Percentiles rank a stretch among this genome's conserved stretches.
phyloP scores from a whole-genome alignment of 192 early-diverging fungal species.

The Piromyces sp. region DNA sequence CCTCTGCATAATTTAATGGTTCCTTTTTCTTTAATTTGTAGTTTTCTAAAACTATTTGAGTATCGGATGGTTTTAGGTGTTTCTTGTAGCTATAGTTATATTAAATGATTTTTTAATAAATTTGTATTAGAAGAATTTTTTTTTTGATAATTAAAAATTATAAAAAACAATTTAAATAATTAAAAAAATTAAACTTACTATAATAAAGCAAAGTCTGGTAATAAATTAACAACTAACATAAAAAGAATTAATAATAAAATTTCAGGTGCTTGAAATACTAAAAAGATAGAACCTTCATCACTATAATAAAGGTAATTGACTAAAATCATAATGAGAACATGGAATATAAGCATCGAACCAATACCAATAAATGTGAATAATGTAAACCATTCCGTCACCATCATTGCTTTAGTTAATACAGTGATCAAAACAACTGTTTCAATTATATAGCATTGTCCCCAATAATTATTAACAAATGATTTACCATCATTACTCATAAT shows the following conservation, averaged over 20 bases:
- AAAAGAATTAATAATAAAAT: not conserved
- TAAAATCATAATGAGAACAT: not conserved
- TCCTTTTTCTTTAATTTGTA: not conserved
- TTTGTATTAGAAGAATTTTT: too few relatives aligned
- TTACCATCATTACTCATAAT: not conserved
- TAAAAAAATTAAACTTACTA: not conserved
- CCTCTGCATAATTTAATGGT: not conserved
- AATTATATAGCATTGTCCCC: conserved; percentile 20
- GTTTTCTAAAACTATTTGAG: not conserved
- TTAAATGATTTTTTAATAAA: too few relatives aligned
- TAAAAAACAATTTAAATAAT: too few relatives aligned
- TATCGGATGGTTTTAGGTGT: not conserved
- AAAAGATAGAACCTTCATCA: not conserved
- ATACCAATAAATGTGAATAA: not conserved
- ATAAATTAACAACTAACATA: not conserved
- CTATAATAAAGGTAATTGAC: not conserved
- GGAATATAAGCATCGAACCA: not conserved
- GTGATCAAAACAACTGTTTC: conserved; percentile 19
- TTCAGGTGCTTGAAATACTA: not conserved
- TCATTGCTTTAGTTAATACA: conserved; percentile 13
- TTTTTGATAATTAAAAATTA: too few relatives aligned
- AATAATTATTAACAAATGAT: conserved; percentile 15
- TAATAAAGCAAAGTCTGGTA: not conserved
- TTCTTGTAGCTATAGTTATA: not conserved
- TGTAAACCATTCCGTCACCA: conserved; percentile 16